Evolutionary conservation across 2,329 filamentous ascomycete species (phyloP).

Genomic region (Colletotrichum camelliae): DNA sequence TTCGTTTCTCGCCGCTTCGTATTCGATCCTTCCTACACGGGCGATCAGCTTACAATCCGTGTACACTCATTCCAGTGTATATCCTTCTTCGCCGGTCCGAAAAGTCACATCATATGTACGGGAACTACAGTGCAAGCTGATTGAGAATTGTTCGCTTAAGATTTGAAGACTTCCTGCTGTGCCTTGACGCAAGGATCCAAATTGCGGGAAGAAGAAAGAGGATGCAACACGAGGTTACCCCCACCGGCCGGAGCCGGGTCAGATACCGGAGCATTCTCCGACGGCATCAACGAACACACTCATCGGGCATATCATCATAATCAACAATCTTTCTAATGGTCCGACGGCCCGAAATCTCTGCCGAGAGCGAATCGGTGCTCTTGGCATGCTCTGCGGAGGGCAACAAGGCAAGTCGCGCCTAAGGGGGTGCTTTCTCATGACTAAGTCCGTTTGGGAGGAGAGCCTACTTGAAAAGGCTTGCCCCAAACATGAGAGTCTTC

Average conservation of each 20-base stretch:
- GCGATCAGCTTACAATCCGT: no score
- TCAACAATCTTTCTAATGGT: background rate
- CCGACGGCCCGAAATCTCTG: background rate
- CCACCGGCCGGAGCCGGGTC: background rate
- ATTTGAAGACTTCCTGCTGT: background rate
- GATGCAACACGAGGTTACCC: background rate
- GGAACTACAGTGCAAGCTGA: no score
- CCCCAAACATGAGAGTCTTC: background rate
- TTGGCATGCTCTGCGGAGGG: background rate
- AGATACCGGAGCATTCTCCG: background rate
- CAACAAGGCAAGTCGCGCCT: background rate
- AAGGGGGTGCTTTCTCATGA: background rate
- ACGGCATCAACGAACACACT: background rate
- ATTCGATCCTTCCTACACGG: background rate
- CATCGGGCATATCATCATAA: background rate
- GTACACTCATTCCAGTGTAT: background rate
- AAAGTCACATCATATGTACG: no score
- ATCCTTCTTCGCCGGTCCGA: background rate
- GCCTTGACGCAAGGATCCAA: background rate
- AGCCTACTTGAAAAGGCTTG: background rate
- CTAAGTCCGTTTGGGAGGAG: background rate
- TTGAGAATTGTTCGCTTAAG: background rate
- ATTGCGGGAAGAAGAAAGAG: background rate
- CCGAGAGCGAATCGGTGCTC: background rate
- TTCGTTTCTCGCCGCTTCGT: background rate